phyloP scores from a whole-genome alignment of 805 yeast genomes.

The Debaryomyces maramus region DNA sequence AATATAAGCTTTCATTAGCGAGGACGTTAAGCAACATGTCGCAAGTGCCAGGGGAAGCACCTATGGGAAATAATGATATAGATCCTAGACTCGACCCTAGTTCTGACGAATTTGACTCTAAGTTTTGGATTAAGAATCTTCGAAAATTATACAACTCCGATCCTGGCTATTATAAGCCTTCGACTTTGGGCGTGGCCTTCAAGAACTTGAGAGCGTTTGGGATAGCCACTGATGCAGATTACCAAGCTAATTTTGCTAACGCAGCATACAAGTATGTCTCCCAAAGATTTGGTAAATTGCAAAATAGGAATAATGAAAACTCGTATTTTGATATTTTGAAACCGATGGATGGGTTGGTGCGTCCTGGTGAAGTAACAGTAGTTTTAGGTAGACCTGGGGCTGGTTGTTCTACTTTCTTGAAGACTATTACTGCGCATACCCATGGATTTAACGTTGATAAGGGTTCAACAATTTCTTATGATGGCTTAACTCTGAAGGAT shows the following conservation, averaged over 20 bases:
- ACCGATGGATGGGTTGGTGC: slow-evolving; percentile 63
- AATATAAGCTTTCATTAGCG: not conserved
- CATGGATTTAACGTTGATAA: slow-evolving; percentile 55
- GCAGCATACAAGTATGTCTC: slow-evolving; percentile 10
- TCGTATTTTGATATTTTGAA: slow-evolving; percentile 52
- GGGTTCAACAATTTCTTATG: slow-evolving; percentile 50
- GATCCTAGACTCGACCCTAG: slow-evolving; percentile 54
- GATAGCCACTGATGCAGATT: slow-evolving; percentile 47
- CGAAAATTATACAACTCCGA: slow-evolving; percentile 49
- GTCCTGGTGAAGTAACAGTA: slow-evolving; percentile 66
- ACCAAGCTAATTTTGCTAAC: slow-evolving; percentile 54
- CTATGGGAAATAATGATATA: slow-evolving; percentile 9
- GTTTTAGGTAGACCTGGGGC: slow-evolving; percentile 82
- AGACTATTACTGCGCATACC: slow-evolving; percentile 63
- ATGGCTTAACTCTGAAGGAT: slow-evolving; percentile 53
- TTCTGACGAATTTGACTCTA: slow-evolving; percentile 50
- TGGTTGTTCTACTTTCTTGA: slow-evolving; percentile 70
- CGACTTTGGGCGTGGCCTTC: slow-evolving; percentile 55
- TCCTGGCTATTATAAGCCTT: slow-evolving; percentile 60
- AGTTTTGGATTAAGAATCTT: slow-evolving; percentile 62
- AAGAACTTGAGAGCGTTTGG: slow-evolving; percentile 56
- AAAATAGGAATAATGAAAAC: slow-evolving; percentile 2
- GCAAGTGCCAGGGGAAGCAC: slow-evolving; percentile 1
- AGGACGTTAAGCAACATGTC: not conserved
- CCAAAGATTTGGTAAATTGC: slow-evolving; percentile 1